phyloP scores from a whole-genome alignment of 768 basidiomycete species.

The Cystobasidium tubakii region DNA sequence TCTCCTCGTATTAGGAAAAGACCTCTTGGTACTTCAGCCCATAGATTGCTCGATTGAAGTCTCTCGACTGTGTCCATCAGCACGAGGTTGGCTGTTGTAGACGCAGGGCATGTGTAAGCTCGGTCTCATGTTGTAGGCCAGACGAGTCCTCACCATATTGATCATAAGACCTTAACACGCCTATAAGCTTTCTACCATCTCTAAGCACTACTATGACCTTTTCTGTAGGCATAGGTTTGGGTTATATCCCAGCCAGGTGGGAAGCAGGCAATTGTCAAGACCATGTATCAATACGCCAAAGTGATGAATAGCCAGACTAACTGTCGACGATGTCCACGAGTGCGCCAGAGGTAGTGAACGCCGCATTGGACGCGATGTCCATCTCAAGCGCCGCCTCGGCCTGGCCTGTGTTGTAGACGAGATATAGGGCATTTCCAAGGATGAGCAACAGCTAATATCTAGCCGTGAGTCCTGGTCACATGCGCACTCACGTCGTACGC shows the following conservation, averaged over 20 bases:
- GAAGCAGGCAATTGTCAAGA: background rate
- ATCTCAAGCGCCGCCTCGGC: constrained; percentile 13
- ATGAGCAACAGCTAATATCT: too few species aligned
- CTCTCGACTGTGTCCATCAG: constrained; percentile 92
- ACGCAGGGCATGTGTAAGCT: background rate
- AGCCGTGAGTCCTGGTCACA: too few species aligned
- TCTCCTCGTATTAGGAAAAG: constrained; percentile 94
- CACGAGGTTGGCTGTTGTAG: constrained; percentile 78
- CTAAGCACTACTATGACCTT: constrained; percentile 96
- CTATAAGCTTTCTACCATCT: constrained; percentile 92
- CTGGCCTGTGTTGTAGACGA: background rate
- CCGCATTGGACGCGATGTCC: constrained; percentile 52
- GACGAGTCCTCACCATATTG: constrained; percentile 74
- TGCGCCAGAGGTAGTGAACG: constrained; percentile 97
- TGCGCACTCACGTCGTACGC: background rate
- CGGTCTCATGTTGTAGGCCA: background rate
- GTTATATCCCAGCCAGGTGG: too few species aligned
- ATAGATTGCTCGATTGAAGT: constrained; percentile 70
- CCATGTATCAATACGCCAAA: background rate
- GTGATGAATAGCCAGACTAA: constrained; percentile 61
- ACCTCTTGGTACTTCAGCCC: constrained; percentile 79
- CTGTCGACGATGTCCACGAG: constrained; percentile 99
- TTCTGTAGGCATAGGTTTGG: constrained; percentile 60
- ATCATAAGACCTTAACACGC: constrained; percentile 93
- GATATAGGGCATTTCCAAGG: too few species aligned